These are phyloP conservation scores for Exophiala lecanii-corni DNA, from an alignment of 2,329 filamentous ascomycete species.

Conservation along the genomic window DNA sequence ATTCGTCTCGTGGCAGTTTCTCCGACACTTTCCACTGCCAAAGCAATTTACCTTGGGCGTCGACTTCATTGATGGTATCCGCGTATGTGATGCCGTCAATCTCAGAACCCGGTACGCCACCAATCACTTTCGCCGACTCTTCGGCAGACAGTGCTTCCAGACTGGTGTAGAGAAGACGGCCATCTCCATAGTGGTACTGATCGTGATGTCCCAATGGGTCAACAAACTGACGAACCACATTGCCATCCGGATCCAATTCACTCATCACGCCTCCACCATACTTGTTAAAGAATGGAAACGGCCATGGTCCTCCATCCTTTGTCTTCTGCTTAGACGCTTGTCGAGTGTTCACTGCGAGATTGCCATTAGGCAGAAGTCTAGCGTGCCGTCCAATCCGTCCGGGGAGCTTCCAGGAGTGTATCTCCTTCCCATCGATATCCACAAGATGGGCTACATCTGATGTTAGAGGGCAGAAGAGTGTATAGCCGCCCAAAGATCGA, in stretches of 20 bases:
- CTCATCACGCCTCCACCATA: conserved; percentile 45
- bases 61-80: conserved; percentile 43
- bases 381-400: conserved; percentile 41
- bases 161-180: conserved; percentile 40
- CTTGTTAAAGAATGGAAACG: conserved; percentile 44
- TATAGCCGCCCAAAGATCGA: conserved; percentile 38
- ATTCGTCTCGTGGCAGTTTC: conserved; percentile 36
- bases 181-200: conserved; percentile 43
- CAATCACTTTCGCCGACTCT: conserved; percentile 35
- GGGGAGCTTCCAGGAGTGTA: conserved; percentile 42
- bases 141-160: conserved; percentile 37
- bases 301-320: conserved; percentile 29
- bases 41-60: conserved; percentile 35
- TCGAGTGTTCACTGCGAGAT: conserved; percentile 42
- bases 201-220: conserved; percentile 45
- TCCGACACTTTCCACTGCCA: conserved; percentile 45
- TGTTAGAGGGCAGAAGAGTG: conserved; percentile 41
- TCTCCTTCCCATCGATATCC: conserved; percentile 39
- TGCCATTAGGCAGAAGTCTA: conserved; percentile 42
- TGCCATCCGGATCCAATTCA: conserved; percentile 36
- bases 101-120: conserved; percentile 41
- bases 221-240: conserved; percentile 37
- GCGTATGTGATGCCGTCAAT: conserved; percentile 35
- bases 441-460: conserved; percentile 37
- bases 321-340: conserved; percentile 21